Evolutionary conservation across 2,329 filamentous ascomycete genomes (phyloP).

Genomic region (Ascochyta clinopodiicola): DNA sequence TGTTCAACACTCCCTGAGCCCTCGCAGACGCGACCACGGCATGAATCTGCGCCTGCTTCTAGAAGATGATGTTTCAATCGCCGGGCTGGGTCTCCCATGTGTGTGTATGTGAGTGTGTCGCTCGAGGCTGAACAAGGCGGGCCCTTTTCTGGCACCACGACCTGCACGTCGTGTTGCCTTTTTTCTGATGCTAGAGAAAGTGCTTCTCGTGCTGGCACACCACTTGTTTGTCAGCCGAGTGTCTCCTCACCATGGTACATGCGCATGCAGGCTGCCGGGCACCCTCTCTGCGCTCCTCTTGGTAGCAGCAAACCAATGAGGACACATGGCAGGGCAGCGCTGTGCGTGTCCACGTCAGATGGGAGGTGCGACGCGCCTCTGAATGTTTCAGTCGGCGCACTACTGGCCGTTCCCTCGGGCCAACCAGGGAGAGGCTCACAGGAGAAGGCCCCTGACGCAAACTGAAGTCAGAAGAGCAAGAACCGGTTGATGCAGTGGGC

Average conservation of each 20-base stretch:
- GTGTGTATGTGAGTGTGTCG: neutral
- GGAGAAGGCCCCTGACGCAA: slow-evolving; percentile 19
- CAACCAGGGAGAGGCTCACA: slow-evolving; percentile 27
- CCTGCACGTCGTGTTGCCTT: neutral
- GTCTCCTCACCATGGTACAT: neutral
- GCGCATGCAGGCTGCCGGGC: neutral
- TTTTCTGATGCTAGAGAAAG: neutral
- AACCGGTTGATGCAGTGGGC: neutral
- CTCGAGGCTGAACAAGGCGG: neutral
- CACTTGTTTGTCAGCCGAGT: neutral
- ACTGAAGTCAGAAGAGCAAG: neutral
- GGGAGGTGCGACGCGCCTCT: slow-evolving; percentile 36
- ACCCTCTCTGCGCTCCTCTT: neutral
- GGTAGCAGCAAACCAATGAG: slow-evolving; percentile 18
- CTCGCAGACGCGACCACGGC: slow-evolving; percentile 13
- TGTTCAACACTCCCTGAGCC: slow-evolving; percentile 2
- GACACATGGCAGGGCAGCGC: slow-evolving; percentile 11
- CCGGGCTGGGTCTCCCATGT: neutral
- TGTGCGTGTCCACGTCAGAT: slow-evolving; percentile 38
- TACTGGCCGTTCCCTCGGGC: slow-evolving; percentile 21
- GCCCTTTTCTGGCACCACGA: neutral
- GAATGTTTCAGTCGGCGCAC: slow-evolving; percentile 33
- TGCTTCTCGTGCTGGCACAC: slow-evolving; percentile 8
- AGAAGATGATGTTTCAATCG: slow-evolving; percentile 21
- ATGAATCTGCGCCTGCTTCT: slow-evolving; percentile 15